Conservation (phyloP, 495 filamentous ascomycete species). For the Aspergillus bridgeri region DNA sequence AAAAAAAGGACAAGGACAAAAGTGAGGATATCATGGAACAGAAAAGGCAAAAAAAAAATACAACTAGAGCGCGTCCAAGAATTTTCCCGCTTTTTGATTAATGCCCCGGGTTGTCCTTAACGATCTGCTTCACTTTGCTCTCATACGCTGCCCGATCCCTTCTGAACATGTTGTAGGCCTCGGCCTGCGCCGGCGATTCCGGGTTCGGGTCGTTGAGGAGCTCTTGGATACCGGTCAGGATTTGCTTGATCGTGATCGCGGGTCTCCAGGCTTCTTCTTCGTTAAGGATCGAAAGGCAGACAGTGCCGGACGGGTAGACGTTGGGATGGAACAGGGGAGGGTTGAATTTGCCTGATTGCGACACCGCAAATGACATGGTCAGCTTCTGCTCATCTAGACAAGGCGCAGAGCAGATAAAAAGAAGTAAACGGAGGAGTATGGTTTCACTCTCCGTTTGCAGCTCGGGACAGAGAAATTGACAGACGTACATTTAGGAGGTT, state of each 20-base stretch:
- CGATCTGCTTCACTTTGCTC: constrained; percentile 77
- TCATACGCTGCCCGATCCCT: constrained; percentile 87
- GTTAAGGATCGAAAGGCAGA: constrained; percentile 96
- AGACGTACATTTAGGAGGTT: constrained; percentile 90
- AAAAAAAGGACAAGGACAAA: background rate
- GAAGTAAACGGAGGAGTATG: background rate
- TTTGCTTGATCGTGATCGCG: constrained; percentile 96
- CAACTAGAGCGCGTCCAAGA: background rate
- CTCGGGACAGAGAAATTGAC: background rate
- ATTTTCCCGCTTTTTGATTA: constrained; percentile 24
- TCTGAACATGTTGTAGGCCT: constrained; percentile 96
- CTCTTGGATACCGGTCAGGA: constrained; percentile 92
- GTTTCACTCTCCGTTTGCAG: background rate
- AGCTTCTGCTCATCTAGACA: background rate
- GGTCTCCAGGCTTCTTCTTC: constrained; percentile 99
- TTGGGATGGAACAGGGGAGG: constrained; percentile 98
- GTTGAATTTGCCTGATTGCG: constrained; percentile 79
- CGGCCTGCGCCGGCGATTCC: constrained; percentile 92
- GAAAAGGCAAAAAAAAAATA: background rate
- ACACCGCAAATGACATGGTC: background rate
- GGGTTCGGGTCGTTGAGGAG: constrained; percentile 95
- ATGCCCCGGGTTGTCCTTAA: constrained; percentile 78
- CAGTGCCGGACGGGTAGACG: constrained; percentile 96
- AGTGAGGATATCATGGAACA: background rate
- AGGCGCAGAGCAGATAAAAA: background rate